phyloP scores from a whole-genome alignment of 139 green algal genomes.

The Asterochloris erici region DNA sequence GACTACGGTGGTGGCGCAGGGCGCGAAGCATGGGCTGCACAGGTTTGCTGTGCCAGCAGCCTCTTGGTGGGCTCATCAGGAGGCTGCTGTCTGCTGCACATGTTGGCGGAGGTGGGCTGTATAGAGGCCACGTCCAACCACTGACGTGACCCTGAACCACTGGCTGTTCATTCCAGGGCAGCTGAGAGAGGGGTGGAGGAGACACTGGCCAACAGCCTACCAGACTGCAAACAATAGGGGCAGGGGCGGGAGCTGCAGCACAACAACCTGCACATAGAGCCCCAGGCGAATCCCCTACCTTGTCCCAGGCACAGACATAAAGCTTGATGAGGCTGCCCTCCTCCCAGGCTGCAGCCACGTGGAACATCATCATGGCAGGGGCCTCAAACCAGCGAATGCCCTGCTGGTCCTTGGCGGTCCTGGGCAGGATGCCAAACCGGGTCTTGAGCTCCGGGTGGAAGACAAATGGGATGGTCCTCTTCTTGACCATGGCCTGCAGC shows the following conservation, averaged over 20 bases:
- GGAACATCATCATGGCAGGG: conserved; percentile 29
- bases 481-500: conserved; percentile 61
- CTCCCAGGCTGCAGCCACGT: conserved; percentile 57
- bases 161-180: too few species aligned
- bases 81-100: too few species aligned
- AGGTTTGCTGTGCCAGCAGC: too few species aligned
- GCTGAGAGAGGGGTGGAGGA: too few species aligned
- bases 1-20: too few species aligned
- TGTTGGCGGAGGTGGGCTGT: too few species aligned
- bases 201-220: background rate
- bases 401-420: conserved; percentile 17
- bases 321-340: conserved; percentile 36
- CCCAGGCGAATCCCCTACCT: conserved; percentile 8
- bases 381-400: conserved; percentile 59
- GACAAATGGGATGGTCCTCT: conserved; percentile 51
- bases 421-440: conserved; percentile 56
- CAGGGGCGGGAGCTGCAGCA: background rate
- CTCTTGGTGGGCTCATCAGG: too few species aligned
- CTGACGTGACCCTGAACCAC: too few species aligned
- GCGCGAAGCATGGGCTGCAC: too few species aligned
- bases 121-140: too few species aligned
- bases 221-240: background rate
- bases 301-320: conserved; percentile 25
- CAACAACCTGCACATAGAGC: background rate
- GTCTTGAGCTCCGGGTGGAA: conserved; percentile 30